Conservation (phyloP, 2,329 filamentous ascomycete species). For the Colletotrichum camelliae region DNA sequence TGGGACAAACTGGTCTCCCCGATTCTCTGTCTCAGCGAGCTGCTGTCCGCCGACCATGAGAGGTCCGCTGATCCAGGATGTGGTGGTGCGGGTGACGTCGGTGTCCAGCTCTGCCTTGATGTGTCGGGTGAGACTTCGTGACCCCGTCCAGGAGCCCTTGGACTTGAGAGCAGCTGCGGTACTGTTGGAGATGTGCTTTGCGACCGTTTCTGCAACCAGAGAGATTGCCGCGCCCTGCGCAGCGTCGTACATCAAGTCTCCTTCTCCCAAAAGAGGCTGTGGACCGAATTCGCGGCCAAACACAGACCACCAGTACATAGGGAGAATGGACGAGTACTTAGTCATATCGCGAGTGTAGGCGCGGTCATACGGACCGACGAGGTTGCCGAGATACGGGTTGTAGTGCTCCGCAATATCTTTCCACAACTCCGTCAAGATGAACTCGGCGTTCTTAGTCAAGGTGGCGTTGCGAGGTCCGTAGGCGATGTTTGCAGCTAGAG, state of each 20-base stretch:
- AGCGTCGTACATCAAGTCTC: constrained; percentile 45
- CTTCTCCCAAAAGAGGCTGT: constrained; percentile 40
- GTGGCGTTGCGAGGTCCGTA: constrained; percentile 36
- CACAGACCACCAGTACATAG: constrained; percentile 47
- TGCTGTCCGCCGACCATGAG: constrained; percentile 48
- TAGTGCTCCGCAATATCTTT: constrained; percentile 39
- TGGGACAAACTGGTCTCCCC: constrained; percentile 47
- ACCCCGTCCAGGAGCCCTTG: constrained; percentile 36
- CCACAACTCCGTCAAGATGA: constrained; percentile 37
- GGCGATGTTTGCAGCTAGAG: constrained; percentile 40
- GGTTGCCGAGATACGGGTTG: constrained; percentile 39
- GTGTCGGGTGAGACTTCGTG: constrained; percentile 38
- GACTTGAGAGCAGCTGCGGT: constrained; percentile 33
- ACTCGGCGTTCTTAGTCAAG: constrained; percentile 32
- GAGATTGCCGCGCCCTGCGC: constrained; percentile 45
- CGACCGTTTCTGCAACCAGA: constrained; percentile 38
- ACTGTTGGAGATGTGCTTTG: constrained; percentile 30
- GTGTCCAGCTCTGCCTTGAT: constrained; percentile 38
- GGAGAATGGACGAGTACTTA: constrained; percentile 43
- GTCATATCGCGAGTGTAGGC: constrained; percentile 45
- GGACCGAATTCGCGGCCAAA: constrained; percentile 44
- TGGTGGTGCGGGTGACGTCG: constrained; percentile 34
- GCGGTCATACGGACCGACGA: constrained; percentile 40
- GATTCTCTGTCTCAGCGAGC: constrained; percentile 39
- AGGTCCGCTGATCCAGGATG: constrained; percentile 45